Base-by-base conservation (phyloP, 345 rosid genomes). In the Brassica carinata region DNA sequence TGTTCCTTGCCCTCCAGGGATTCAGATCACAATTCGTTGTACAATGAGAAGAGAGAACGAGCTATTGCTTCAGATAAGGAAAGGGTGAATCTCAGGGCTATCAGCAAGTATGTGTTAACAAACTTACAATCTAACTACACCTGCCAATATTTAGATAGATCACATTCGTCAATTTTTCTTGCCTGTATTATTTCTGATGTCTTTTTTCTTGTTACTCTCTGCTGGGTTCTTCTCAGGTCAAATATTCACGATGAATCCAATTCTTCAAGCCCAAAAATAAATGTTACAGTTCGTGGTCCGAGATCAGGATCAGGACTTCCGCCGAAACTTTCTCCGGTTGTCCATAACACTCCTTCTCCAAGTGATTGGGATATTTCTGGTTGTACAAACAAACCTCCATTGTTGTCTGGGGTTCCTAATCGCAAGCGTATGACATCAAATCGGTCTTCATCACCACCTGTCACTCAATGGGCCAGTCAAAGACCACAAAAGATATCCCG, bases 401-500 rank as follows among this genome's bases (percentile, higher is more conserved):
- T 86, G 69, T 79, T 89, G 78, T 82, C 86, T 71, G 99, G 91
- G 79, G 82, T 86, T 79, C 91, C 88, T 81, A 92, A 76, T 62
- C 97, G 95, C 82, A 96, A 91, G 67, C 98, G 98, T 55, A 78
- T 89, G 72, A 69, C 90, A 64, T 85, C 98, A 17, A 81, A 87
- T 58, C 88, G 84, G 73, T 89, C 98, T 72, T 89, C 98, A 75
- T 92, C 99, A 71, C 98, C 96, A 71, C 94, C 98, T 55, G 90
- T 91, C 81, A 91, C 94, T 68, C 89, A 89, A 64, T 94, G 94
- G 98, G 90, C 94, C 73, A 83, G 94, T 82, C 97, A 90, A 81
- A 88, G 98, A 82, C 96, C 92, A 67, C 97, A 86, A 81, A 96
- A 96, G 85, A 93, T 83, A 74, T 90, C 94, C 29, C 95, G 98